Base-by-base conservation (phyloP, 805 yeast genomes). In the Wickerhamiella musiphila region DNA sequence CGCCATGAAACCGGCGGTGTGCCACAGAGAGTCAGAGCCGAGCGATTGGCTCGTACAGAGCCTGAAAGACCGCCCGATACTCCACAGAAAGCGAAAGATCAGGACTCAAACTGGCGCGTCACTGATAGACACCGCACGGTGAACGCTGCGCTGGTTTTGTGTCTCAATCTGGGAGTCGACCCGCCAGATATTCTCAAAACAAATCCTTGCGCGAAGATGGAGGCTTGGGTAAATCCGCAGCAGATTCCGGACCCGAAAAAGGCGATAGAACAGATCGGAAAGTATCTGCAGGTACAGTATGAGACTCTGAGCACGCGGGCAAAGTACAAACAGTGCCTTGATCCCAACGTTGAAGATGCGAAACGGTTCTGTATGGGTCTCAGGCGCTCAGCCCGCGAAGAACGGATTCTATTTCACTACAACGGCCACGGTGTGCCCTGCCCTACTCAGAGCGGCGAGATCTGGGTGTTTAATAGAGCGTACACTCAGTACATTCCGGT, bases 401-500 rank as follows among this genome's bases (percentile, higher is more conserved):
- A 86, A 51, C 64, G 98, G 37, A 78, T 86, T 7, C 53, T 90
- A 33, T 86, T 90, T 52, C 96, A 90, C 52, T 90, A 90, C 52
- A 90, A 90, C 46, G 98, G 98, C 5, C 98, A 90, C 50, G 98
- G 98, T 16, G 98, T 90, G 2, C 98, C 98, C 0, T 82, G 82
- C 46, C 96, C 98, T 0, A 90, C 98, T 0, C 73, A 82, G 22
- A 71, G 84, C 28, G 98, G 98, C 16, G 98, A 90, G 49, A 81
- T 90, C 18, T 90, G 98, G 98, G 96, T 90, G 8, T 90, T 90
- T 59, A 90, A 90, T 53, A 63, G 95, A 43, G 94, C 94, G 1
- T 90, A 84, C 52, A 90, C 98, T 1, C 98, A 90, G 56, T 90
- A 90, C 52, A 90, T 90, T 36, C 98, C 98, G 1, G 90, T 90